These are phyloP conservation scores for Exophiala viscosa DNA, from an alignment of 2,329 filamentous ascomycete genomes.

Conservation along the genomic window DNA sequence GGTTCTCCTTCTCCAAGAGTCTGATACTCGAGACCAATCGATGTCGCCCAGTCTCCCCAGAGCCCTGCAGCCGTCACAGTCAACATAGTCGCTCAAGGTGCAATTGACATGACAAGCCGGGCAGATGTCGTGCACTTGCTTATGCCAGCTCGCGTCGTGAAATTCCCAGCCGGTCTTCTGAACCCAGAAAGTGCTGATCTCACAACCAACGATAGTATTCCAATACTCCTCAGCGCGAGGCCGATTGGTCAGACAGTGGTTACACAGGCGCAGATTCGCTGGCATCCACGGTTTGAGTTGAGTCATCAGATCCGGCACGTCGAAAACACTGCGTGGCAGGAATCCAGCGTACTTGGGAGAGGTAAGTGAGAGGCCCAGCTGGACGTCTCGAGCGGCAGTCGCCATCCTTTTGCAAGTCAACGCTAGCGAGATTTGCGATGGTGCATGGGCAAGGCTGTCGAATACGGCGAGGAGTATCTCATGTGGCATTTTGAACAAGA, in stretches of 20 bases:
- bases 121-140: conserved; percentile 28
- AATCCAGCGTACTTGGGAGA: conserved; percentile 28
- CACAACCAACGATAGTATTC: conserved; percentile 21
- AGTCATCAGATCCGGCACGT: conserved; percentile 28
- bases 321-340: conserved; percentile 25
- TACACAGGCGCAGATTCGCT: conserved; percentile 21
- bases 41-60: conserved; percentile 28
- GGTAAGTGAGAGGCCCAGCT: conserved; percentile 19
- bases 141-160: conserved; percentile 25
- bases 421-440: conserved; percentile 26
- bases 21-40: conserved; percentile 25
- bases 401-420: conserved; percentile 29
- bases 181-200: conserved; percentile 25
- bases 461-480: conserved; percentile 26
- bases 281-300: conserved; percentile 26
- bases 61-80: conserved; percentile 29
- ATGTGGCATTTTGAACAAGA: conserved; percentile 23
- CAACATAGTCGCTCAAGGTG: conserved; percentile 26
- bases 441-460: conserved; percentile 23
- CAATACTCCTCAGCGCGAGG: conserved; percentile 24
- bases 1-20: conserved; percentile 19
- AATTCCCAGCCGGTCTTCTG: conserved; percentile 28
- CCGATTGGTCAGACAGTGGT: conserved; percentile 28
- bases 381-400: conserved; percentile 14
- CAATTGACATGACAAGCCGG: conserved; percentile 26